phyloP scores from a whole-genome alignment of 1,139 yeast genomes.

The Wickerhamomyces sp. region DNA sequence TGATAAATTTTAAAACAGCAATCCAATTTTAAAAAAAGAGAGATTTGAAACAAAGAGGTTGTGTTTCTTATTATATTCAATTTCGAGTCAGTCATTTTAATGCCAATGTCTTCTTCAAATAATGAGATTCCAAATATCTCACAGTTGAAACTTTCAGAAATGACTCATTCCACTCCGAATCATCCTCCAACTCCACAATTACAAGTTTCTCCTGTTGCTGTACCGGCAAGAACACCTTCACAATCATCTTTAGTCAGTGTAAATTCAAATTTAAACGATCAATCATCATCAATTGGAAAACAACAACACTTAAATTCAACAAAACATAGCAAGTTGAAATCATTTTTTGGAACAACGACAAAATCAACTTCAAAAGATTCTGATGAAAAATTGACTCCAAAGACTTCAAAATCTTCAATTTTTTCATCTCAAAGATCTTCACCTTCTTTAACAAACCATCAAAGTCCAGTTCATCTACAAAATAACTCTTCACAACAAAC shows the following conservation, averaged over 20 bases:
- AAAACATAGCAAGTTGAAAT: slow-evolving; percentile 14
- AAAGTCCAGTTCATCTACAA: slow-evolving; percentile 11
- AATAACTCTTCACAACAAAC: slow-evolving; percentile 5
- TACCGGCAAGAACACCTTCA: slow-evolving; percentile 3
- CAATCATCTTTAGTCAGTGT: slow-evolving; percentile 10
- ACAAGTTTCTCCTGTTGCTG: too few species aligned
- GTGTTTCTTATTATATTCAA: too few species aligned
- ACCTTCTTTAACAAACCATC: slow-evolving; percentile 11
- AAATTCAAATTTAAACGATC: slow-evolving; percentile 1
- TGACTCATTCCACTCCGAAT: slow-evolving; percentile 1
- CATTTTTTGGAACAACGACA: slow-evolving; percentile 12
- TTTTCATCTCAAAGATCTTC: slow-evolving; percentile 21
- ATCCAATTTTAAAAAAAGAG: too few species aligned
- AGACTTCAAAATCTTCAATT: slow-evolving; percentile 19
- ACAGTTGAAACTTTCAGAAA: background rate
- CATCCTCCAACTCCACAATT: too few species aligned
- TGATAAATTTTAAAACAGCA: too few species aligned
- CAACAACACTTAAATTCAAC: too few species aligned
- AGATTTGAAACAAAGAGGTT: too few species aligned
- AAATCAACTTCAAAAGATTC: too few species aligned
- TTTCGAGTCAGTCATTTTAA: too few species aligned
- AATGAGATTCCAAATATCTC: background rate
- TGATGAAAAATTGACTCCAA: slow-evolving; percentile 22
- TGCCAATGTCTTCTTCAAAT: background rate
- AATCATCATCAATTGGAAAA: too few species aligned